phyloP scores from a whole-genome alignment of 2,329 filamentous ascomycete species.

The Aspergillus floridensis region DNA sequence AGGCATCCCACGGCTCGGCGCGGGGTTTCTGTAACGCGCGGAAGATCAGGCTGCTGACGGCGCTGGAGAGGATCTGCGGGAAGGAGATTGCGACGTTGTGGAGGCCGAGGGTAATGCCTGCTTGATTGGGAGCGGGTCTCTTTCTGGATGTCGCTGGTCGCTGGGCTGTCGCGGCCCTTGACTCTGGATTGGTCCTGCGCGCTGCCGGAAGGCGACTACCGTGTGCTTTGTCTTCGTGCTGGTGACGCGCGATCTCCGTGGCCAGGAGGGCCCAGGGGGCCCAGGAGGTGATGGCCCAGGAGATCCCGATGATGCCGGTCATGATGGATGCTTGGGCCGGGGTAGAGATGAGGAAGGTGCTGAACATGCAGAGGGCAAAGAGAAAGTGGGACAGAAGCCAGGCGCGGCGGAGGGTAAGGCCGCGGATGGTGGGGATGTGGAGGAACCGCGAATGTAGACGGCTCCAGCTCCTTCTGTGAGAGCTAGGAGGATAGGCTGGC shows the following conservation, averaged over 20 bases:
- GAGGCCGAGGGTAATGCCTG: slow-evolving; percentile 2
- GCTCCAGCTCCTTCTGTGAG: background rate
- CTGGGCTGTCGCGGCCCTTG: background rate
- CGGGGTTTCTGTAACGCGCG: slow-evolving; percentile 6
- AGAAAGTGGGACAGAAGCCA: slow-evolving; percentile 79
- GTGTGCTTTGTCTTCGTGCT: background rate
- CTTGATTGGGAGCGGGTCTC: background rate
- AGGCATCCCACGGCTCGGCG: slow-evolving; percentile 6
- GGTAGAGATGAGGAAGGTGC: slow-evolving; percentile 70
- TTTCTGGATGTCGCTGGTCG: background rate
- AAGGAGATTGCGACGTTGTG: slow-evolving; percentile 8
- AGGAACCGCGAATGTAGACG: background rate
- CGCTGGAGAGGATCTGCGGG: slow-evolving; percentile 6
- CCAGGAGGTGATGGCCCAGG: slow-evolving; percentile 88
- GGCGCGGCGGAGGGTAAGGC: slow-evolving; percentile 68
- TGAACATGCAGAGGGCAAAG: slow-evolving; percentile 73
- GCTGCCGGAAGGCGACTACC: no score
- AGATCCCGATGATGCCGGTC: slow-evolving; percentile 76
- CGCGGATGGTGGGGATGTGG: background rate
- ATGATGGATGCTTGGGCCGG: slow-evolving; percentile 69
- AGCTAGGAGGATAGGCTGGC: background rate
- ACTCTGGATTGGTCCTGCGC: background rate
- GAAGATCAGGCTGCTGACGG: slow-evolving; percentile 6
- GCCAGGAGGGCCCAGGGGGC: slow-evolving; percentile 90
- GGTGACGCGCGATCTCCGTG: slow-evolving; percentile 54